phyloP scores from a whole-genome alignment of 441 rosid genomes.

The Rhodomyrtus psidioides region DNA sequence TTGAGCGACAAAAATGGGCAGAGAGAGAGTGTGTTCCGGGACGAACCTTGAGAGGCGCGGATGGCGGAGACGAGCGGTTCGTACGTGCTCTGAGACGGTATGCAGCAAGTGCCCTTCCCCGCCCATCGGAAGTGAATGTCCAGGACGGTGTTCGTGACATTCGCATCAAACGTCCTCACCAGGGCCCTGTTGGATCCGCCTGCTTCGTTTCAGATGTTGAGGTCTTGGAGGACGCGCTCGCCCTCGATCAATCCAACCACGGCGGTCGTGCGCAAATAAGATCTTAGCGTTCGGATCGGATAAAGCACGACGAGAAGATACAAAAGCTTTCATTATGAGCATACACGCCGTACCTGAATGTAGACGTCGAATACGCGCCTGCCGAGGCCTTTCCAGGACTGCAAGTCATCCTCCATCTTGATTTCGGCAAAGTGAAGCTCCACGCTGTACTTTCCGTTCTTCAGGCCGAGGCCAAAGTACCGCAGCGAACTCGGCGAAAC shows the following conservation, averaged over 20 bases:
- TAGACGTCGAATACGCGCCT: constrained; percentile 38
- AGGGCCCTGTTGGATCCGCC: constrained; percentile 41
- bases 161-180: constrained; percentile 28
- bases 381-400: constrained; percentile 42
- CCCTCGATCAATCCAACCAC: constrained; percentile 17
- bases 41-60: constrained; percentile 34
- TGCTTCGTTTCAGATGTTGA: constrained; percentile 39
- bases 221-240: constrained; percentile 31
- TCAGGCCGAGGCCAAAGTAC: constrained; percentile 36
- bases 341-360: constrained; percentile 27
- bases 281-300: not conserved
- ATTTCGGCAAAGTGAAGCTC: constrained; percentile 47
- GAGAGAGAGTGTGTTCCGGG: not conserved
- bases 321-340: not conserved
- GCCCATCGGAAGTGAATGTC: constrained; percentile 48
- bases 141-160: constrained; percentile 42
- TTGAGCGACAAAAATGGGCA: not conserved
- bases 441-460: constrained; percentile 30
- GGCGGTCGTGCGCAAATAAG: not conserved
- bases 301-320: not conserved
- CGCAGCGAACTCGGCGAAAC: constrained; percentile 37
- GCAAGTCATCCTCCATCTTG: constrained; percentile 22
- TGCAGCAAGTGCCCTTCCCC: constrained; percentile 55
- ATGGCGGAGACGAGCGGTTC: constrained; percentile 48
- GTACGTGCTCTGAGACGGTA: constrained; percentile 41